Evolutionary conservation across 2,329 filamentous ascomycete genomes (phyloP).

Genomic region (Lecanosticta acicola): DNA sequence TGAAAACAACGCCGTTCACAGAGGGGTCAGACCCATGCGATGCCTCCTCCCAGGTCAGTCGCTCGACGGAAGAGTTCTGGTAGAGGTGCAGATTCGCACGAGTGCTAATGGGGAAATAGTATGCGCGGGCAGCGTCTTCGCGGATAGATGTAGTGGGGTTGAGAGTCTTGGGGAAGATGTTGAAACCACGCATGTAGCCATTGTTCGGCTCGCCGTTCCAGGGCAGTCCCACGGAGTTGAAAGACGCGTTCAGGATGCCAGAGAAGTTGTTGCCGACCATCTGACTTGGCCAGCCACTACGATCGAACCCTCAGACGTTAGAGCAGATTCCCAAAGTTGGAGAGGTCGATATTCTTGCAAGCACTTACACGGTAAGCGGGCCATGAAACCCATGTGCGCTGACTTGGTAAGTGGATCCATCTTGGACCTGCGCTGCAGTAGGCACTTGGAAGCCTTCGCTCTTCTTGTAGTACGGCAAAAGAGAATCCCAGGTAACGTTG

Average conservation of each 20-base stretch:
- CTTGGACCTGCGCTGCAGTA: slow-evolving; percentile 6
- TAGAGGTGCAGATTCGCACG: slow-evolving; percentile 42
- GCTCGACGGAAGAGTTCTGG: slow-evolving; percentile 39
- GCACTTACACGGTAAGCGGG: slow-evolving; percentile 11
- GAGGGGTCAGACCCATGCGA: slow-evolving; percentile 4
- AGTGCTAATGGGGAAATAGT: slow-evolving; percentile 41
- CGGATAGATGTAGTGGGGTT: slow-evolving; percentile 36
- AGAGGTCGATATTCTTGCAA: too few relatives aligned
- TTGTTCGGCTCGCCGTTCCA: slow-evolving; percentile 41
- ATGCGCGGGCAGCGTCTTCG: slow-evolving; percentile 45
- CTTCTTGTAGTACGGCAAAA: slow-evolving; percentile 26
- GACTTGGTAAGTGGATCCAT: slow-evolving; percentile 10
- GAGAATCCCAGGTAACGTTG: slow-evolving; percentile 29
- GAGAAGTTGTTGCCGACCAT: slow-evolving; percentile 13
- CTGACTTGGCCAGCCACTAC: slow-evolving; percentile 9
- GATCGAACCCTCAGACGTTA: too few relatives aligned
- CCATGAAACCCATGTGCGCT: slow-evolving; percentile 11
- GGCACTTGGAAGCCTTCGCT: slow-evolving; percentile 14
- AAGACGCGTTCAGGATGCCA: slow-evolving; percentile 35
- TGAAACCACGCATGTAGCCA: slow-evolving; percentile 42
- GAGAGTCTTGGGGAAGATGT: slow-evolving; percentile 40
- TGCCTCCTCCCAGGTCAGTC: slow-evolving; percentile 34
- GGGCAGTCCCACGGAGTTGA: slow-evolving; percentile 32
- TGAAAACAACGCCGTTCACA: slow-evolving; percentile 8
- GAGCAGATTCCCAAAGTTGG: too few relatives aligned